A percentile compares a stretch with the other conserved stretches of the same genome.
Evolutionary conservation across 1,139 yeast genomes (phyloP).

Genomic region (Meyerozyma smithsonii): DNA sequence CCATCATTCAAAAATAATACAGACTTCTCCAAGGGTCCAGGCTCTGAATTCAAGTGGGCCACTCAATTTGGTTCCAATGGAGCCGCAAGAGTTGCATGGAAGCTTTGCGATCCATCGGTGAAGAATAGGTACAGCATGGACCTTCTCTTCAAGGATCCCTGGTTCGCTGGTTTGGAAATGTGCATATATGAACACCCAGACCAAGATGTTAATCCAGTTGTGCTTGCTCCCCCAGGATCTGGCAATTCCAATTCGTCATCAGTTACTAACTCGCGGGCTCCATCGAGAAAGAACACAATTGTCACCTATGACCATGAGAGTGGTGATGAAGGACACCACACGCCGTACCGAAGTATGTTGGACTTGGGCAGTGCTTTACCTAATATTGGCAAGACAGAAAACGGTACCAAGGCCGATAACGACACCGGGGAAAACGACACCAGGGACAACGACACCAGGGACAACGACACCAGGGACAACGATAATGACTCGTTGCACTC

Average conservation of each 20-base stretch:
- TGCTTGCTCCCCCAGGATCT: constrained; percentile 20
- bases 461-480: too few relatives aligned
- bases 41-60: constrained; percentile 63
- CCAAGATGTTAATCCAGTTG: constrained; percentile 39
- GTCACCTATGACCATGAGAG: constrained; percentile 11
- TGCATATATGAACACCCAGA: constrained; percentile 54
- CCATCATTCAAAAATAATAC: constrained; percentile 51
- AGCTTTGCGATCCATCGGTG: constrained; percentile 62
- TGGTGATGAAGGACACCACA: constrained; percentile 19
- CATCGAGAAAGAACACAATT: constrained; percentile 32
- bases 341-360: constrained; percentile 38
- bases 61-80: constrained; percentile 53
- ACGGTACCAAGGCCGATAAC: constrained; percentile 6
- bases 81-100: constrained; percentile 70
- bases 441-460: too few relatives aligned
- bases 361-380: constrained; percentile 21
- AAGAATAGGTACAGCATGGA: constrained; percentile 50
- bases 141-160: constrained; percentile 55
- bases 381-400: constrained; percentile 4
- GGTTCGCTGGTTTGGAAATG: constrained; percentile 58
- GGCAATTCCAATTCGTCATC: constrained; percentile 19
- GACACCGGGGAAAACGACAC: too few relatives aligned
- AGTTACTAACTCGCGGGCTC: constrained; percentile 25
- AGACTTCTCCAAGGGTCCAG: constrained; percentile 52
- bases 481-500: constrained; percentile 23